phyloP scores from a whole-genome alignment of 2,329 filamentous ascomycete species.

The Periconia macrospinosa region DNA sequence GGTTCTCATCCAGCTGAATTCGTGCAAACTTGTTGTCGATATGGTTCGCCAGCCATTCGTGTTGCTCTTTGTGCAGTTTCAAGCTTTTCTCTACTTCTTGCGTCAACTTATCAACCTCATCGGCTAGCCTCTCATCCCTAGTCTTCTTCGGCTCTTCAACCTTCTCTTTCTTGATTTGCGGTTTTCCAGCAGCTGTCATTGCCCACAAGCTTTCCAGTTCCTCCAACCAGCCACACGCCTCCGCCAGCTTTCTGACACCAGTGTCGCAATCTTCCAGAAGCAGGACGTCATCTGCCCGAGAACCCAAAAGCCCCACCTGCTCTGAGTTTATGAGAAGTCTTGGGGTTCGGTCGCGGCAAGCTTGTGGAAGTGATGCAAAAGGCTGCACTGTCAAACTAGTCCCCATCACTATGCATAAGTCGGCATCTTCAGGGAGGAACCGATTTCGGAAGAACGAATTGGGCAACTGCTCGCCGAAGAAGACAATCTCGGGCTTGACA shows the following conservation, averaged over 20 bases:
- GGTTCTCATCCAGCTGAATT: constrained; percentile 10
- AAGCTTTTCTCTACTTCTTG: constrained; percentile 61
- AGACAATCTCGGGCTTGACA: constrained; percentile 93
- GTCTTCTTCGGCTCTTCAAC: constrained; percentile 40
- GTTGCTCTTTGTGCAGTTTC: constrained; percentile 27
- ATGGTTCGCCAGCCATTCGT: constrained; percentile 39
- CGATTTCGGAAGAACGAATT: constrained; percentile 64
- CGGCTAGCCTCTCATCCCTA: constrained; percentile 59
- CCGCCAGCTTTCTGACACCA: constrained; percentile 76
- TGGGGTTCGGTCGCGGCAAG: constrained; percentile 65
- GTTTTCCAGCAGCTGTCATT: constrained; percentile 53
- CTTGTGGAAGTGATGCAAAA: constrained; percentile 77
- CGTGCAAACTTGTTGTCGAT: constrained; percentile 30
- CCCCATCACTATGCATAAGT: constrained; percentile 83
- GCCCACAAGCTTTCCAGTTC: constrained; percentile 81
- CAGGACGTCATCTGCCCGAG: constrained; percentile 79
- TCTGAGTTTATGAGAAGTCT: constrained; percentile 88
- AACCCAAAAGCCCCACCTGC: constrained; percentile 76
- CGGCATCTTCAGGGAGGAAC: constrained; percentile 62
- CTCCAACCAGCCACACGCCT: constrained; percentile 79
- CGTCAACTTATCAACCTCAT: constrained; percentile 62
- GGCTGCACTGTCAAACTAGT: constrained; percentile 87
- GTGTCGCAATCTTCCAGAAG: constrained; percentile 80
- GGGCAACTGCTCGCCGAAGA: constrained; percentile 81
- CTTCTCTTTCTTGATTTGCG: constrained; percentile 52